Base-by-base conservation (phyloP, 31 red algal genomes). In the Odonthalia washingtoniensis region DNA sequence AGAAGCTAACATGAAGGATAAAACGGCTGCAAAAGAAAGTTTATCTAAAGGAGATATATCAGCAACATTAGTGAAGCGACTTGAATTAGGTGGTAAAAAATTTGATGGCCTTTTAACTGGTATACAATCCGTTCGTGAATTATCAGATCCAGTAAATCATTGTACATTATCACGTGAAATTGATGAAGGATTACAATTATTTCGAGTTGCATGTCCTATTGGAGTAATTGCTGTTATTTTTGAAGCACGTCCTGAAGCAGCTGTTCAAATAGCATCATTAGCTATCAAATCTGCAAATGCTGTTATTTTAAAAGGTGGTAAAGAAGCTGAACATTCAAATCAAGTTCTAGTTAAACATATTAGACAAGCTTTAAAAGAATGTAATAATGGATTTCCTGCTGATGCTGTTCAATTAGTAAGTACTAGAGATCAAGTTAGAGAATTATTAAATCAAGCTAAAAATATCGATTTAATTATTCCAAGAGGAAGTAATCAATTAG, bases 151-250 rank as follows among this genome's bases (percentile, higher is more conserved):
- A 5, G 94, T 99, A 74, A 94, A 94, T 26, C 33, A 38, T 21
- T 93, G 93, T 31, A 90, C 86, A 12, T 75, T 95, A 33, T 93
- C 94, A 57, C 81, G 91, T 2, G 53, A 89, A 46, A 84, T 96
- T 34, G 92, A 91, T 68, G 90, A 93, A 1, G 97, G 89, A 17
- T 77, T 96, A 28, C 88, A 96, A 28, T 69, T 99, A 5, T 96
- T 95, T 79, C 94, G 94, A 3, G 92, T 99, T 24, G 75, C 91
- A 18, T 95, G 92, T 76, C 98, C 98, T 17, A 95, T 99, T 84
- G 98, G 98, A 30, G 95, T 99, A 31, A 91, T 99, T 74, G 83
- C 83, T 62, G 82, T 99, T 72, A 97, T 99, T 45, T 99, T 99
- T 80, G 98, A 99, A 81, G 84, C 93, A 4, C 89, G 98, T 6